Conservation (phyloP, 202 grass and related monocot species). For the Digitaria exilis region DNA sequence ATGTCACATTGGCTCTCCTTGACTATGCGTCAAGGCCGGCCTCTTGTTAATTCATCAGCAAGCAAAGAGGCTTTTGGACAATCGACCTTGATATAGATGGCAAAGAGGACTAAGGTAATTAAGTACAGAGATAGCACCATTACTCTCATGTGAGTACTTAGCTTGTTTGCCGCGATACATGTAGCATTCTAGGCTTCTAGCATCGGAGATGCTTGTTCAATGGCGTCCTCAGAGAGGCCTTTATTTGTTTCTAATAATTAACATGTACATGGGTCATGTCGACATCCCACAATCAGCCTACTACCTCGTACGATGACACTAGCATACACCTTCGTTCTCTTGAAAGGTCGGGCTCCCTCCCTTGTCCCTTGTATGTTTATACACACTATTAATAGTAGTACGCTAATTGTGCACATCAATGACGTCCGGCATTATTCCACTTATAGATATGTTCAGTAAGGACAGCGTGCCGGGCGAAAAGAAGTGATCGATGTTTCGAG, state of each 20-base stretch:
- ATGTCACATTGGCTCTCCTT: neutral
- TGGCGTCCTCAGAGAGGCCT: neutral
- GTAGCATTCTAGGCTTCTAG: neutral
- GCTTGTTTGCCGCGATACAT: neutral
- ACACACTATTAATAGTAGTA: neutral
- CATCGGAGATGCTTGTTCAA: neutral
- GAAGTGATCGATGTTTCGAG: neutral
- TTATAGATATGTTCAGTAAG: neutral
- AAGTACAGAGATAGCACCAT: neutral
- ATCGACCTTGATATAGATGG: neutral
- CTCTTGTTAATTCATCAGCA: too few relatives aligned
- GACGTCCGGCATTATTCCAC: neutral
- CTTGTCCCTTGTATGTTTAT: neutral
- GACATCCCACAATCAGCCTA: slow-evolving; percentile 37
- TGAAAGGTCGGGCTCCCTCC: neutral
- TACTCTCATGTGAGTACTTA: neutral
- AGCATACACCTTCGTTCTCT: neutral
- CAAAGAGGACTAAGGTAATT: neutral
- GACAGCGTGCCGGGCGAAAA: neutral
- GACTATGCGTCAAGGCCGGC: neutral
- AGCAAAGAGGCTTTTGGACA: neutral
- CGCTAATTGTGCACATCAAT: neutral
- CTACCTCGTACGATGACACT: slow-evolving; percentile 45
- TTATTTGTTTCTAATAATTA: slow-evolving; percentile 7
- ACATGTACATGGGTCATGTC: slow-evolving; percentile 50